Base-by-base conservation (phyloP, 2,329 filamentous ascomycete species). In the Fusarium sp. region DNA sequence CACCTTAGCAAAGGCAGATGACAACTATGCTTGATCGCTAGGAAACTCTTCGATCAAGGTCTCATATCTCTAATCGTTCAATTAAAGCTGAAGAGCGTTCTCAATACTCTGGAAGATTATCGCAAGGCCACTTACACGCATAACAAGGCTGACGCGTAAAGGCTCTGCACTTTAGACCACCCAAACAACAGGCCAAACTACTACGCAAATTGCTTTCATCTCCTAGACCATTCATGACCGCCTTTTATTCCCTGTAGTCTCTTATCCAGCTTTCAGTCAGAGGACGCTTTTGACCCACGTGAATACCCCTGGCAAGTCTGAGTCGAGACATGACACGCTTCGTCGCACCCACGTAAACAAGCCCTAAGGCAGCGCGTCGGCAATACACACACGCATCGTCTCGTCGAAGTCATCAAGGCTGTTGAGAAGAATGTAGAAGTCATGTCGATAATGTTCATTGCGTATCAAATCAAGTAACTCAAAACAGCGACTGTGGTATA, bases 401-500 rank as follows among this genome's bases (percentile, higher is more conserved):
- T 66, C 43, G 24, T n/a, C 31, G 19, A 52, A n/a, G n/a, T 43
- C 21, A 40, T 24, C 36, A 19, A 28, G 34, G 21, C 21, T 46
- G 34, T 24, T 3, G 19, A 19, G 19, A 31, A n/a, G 11, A 22
- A 22, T 47, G 21, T 15, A 36, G 11, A 33, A 39, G 22, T 45
- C 14, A 43, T 39, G 7, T 38, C n/a, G 38, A 36, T 34, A 24
- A 28, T 56, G 45, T 58, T 70, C 49, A 62, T 62, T 53, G 52
- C 53, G 42, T 63, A 60, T 54, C 57, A 45, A 66, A 62, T 44
- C 36, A 36, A 57, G 54, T 46, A 54, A 46, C 49, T 62, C 50
- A 65, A 64, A 67, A 62, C 65, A 65, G 64, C 57, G 62, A 65
- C 62, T 67, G 62, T 75, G 73, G 71, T 73, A 75, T 75, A 69